Evolutionary conservation across 352 stramenopile genomes (phyloP), one percentile per base, ranked within the genome.

Genomic region (Blastocystis sp.): DNA sequence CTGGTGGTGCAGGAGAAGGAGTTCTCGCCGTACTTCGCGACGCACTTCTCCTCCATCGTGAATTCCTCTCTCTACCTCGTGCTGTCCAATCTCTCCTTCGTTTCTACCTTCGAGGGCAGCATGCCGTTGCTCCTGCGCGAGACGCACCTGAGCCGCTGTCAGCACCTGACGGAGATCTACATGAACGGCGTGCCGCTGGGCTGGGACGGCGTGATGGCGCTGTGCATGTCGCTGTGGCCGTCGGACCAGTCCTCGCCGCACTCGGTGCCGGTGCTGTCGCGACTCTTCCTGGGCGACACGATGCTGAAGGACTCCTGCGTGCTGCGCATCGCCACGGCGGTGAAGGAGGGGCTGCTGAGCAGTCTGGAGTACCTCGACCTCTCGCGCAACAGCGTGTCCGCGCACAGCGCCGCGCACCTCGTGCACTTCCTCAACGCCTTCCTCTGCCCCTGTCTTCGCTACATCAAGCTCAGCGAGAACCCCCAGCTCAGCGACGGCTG

Each of bases 1-100:
- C 40, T 74, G n/a, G n/a, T 74, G 28, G 45, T 74, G 10, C 64
- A 74, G 34, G 64, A 74, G 21, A 74, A 74, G 17, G 64, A 74
- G 42, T 74, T 74, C 11, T 74, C 64, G 9, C 64, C 64, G 17
- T 74, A 74, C 40, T 74, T 74, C 42, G 64, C 64, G 1, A 38
- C 19, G 3, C 64, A 28, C 11, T 74, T 74, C 45, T 2, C 64
- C 7, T 52, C 34, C 6, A n/a, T 54, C 9, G 34, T 43, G 10
- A 74, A 74, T 45, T 54, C 64, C 6, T 24, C 40, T 24, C 64
- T 74, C 10, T 74, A 48, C 21, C 28, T 10, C 34, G 34, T 74
- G 0, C 21, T 74, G 4, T 48, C 64, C 7, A 48, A 38, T 9
- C 11, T 74, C 28, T 48, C n/a, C 21, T 45, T 74, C 40, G 45